Evolutionary conservation across 371 early-diverging fungal genomes (phyloP).

Genomic region (Rhizopus arrhizus): DNA sequence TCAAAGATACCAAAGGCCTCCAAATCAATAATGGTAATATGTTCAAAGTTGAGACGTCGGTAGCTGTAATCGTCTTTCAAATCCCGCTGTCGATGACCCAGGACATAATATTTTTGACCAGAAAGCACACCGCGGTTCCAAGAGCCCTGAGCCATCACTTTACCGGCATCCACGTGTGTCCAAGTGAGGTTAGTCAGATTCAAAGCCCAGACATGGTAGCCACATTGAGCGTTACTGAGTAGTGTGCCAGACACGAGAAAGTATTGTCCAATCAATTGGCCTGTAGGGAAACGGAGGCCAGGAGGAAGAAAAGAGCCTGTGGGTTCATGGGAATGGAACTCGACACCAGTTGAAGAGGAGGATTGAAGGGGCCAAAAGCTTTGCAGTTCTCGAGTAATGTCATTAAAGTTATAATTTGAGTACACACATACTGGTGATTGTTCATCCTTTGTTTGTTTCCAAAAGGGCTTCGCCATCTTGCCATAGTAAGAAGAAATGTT

Average conservation of each 20-base stretch:
- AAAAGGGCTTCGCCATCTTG: slow-evolving; percentile 15
- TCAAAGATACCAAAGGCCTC: slow-evolving; percentile 68
- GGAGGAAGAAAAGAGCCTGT: slow-evolving; percentile 66
- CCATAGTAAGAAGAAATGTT: slow-evolving; percentile 12
- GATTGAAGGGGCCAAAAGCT: slow-evolving; percentile 48
- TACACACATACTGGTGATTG: slow-evolving; percentile 62
- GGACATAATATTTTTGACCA: slow-evolving; percentile 62
- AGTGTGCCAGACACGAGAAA: slow-evolving; percentile 77
- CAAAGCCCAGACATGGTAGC: slow-evolving; percentile 76
- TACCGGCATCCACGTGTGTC: slow-evolving; percentile 70
- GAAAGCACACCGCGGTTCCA: slow-evolving; percentile 82
- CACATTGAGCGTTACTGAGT: slow-evolving; percentile 61
- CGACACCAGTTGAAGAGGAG: neutral
- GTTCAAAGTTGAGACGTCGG: slow-evolving; percentile 70
- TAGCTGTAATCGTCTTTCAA: slow-evolving; percentile 78
- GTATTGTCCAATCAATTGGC: slow-evolving; percentile 68
- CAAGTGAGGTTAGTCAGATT: slow-evolving; percentile 66
- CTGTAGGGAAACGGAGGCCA: slow-evolving; percentile 80
- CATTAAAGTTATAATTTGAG: slow-evolving; percentile 80
- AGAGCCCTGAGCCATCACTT: slow-evolving; percentile 65
- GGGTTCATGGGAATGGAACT: slow-evolving; percentile 64
- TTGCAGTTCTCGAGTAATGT: slow-evolving; percentile 75
- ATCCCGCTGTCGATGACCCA: slow-evolving; percentile 72
- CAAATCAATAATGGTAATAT: slow-evolving; percentile 66
- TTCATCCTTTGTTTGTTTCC: slow-evolving; percentile 9